A percentile compares a stretch with the other conserved stretches of the same genome.
Evolutionary conservation across 2,329 filamentous ascomycete genomes (phyloP).

Genomic region (Capronia epimyces): DNA sequence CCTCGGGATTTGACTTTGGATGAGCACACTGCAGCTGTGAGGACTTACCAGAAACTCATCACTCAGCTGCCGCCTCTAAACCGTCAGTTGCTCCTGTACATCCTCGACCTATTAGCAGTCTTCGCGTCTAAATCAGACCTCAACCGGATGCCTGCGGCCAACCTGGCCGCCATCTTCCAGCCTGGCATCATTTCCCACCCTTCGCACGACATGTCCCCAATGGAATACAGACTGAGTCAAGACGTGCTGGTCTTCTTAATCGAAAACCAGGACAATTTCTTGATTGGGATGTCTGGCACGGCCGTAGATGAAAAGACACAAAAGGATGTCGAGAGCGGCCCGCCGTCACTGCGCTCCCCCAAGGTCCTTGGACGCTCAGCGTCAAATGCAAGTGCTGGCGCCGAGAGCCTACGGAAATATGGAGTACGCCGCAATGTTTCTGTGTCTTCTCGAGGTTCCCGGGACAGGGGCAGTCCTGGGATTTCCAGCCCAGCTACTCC

Average conservation of each 20-base stretch:
- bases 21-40: slow-evolving; percentile 70
- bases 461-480: slow-evolving; percentile 58
- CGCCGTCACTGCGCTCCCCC: slow-evolving; percentile 46
- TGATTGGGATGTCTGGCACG: slow-evolving; percentile 98
- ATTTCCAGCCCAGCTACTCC: slow-evolving; percentile 62
- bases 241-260: slow-evolving; percentile 97
- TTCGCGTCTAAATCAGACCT: slow-evolving; percentile 95
- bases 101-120: slow-evolving; percentile 89
- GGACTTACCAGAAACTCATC: slow-evolving; percentile 80
- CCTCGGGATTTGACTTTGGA: slow-evolving; percentile 54
- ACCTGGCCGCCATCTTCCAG: slow-evolving; percentile 94
- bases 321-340: slow-evolving; percentile 64
- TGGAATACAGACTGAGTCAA: slow-evolving; percentile 91
- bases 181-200: slow-evolving; percentile 94
- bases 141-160: slow-evolving; percentile 94
- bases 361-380: slow-evolving; percentile 65
- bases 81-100: slow-evolving; percentile 87
- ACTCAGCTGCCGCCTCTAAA: slow-evolving; percentile 90
- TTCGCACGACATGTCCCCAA: slow-evolving; percentile 86
- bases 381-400: slow-evolving; percentile 82
- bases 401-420: slow-evolving; percentile 77
- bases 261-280: slow-evolving; percentile 95
- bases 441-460: slow-evolving; percentile 81
- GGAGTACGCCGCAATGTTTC: slow-evolving; percentile 82
- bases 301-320: slow-evolving; percentile 80